Base-by-base conservation (phyloP, 305 asterid species). In the Caryopteris hybrid region DNA sequence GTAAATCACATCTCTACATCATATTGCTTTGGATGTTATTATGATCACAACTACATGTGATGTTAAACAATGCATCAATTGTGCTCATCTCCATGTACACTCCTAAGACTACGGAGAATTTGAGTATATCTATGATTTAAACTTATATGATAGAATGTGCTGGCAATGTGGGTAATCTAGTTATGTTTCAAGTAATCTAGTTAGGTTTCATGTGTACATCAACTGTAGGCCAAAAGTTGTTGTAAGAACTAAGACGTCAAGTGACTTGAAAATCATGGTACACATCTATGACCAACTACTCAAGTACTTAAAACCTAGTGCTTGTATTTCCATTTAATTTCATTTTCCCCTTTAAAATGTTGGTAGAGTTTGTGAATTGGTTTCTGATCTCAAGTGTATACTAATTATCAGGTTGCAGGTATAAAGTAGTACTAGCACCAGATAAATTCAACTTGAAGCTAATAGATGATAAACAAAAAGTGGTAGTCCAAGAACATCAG, bases 401-500 rank as follows among this genome's bases (percentile, higher is more conserved):
- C 43, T 58, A 53, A 48, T 41, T 66, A 61, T 59, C 31, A 11
- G 6, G 60, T 38, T 76, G 60, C 68, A 21, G 57, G 68, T 46
- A 54, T 65, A 38, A 51, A 58, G 39, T 73, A 74, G n/a, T n/a
- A n/a, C 78, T 78, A 67, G 83, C 70, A 7, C 51, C 46, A 46
- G 61, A 72, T 64, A 64, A 42, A 51, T 61, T 58, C 81, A 22
- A 43, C 31, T 57, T 88, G 85, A 80, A 94, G 99, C 88, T 94
- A 68, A 91, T 94, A 74, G 86, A 94, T 68, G 99, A 94, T 75
- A 94, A 98, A 77, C 91, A 68, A 85, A 81, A 84, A 76, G 86
- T 78, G 96, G 91, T 81, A 91, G 93, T 78, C 96, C 98, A n/a
- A 97, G 96, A 75, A 84, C 86, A 61, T 83, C 92, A 39, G 99